Evolutionary conservation across 208 protist species (phyloP).

Genomic region (Trypanosoma lewisi): DNA sequence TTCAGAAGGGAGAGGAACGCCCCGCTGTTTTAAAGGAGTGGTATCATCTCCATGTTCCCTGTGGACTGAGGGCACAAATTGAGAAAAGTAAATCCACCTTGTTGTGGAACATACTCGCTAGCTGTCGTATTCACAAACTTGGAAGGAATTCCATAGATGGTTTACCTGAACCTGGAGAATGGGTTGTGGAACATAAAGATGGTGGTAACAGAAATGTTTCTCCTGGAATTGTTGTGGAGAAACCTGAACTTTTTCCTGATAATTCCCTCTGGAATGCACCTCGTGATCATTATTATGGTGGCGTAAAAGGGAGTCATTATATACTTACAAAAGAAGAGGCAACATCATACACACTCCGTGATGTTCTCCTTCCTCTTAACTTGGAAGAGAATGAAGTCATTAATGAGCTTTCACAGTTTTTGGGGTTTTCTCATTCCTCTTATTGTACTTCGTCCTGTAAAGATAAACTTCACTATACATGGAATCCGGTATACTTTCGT

Average conservation of each 20-base stretch:
- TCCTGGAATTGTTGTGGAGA: conserved; percentile 12
- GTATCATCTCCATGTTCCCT: conserved; percentile 42
- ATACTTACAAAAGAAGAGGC: conserved; percentile 32
- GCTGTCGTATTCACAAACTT: conserved; percentile 47
- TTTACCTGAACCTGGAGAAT: conserved; percentile 52
- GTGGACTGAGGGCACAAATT: conserved; percentile 29
- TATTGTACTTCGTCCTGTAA: not conserved
- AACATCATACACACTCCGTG: conserved; percentile 19
- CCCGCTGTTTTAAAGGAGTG: conserved; percentile 45
- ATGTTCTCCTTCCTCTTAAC: conserved; percentile 36
- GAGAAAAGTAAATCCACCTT: conserved; percentile 34
- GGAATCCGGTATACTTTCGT: not conserved
- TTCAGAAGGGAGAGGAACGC: conserved; percentile 53
- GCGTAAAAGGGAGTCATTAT: not conserved
- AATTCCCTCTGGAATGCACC: conserved; percentile 11
- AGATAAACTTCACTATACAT: not conserved
- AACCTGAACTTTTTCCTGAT: conserved; percentile 22
- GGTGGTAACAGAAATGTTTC: not conserved
- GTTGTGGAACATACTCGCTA: conserved; percentile 78
- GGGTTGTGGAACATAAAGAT: conserved; percentile 34
- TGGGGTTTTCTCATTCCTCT: conserved; percentile 26
- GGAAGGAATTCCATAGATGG: conserved; percentile 20
- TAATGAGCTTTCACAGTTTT: conserved; percentile 11
- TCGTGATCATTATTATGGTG: not conserved
- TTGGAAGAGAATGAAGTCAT: conserved; percentile 14